Percentiles rank a stretch among this genome's conserved stretches.
phyloP scores from a whole-genome alignment of 2,329 filamentous ascomycete genomes.

The Xylogone sp. region DNA sequence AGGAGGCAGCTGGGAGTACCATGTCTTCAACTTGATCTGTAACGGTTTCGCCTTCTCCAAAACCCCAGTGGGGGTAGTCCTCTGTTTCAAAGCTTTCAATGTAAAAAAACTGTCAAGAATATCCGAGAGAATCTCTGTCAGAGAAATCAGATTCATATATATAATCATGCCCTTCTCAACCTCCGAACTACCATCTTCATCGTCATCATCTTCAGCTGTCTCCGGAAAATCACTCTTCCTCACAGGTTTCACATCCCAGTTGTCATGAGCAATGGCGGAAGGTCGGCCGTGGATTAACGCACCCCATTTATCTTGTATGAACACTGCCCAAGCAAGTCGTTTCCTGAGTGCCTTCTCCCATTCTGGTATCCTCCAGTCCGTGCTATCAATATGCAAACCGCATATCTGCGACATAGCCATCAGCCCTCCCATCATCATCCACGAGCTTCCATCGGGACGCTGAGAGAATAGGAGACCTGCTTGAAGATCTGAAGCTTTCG shows the following conservation, averaged over 20 bases:
- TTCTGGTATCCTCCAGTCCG: slow-evolving; percentile 56
- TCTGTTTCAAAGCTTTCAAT: slow-evolving; percentile 10
- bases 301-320: slow-evolving; percentile 63
- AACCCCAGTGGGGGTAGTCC: slow-evolving; percentile 22
- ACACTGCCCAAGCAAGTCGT: slow-evolving; percentile 62
- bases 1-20: slow-evolving; percentile 41
- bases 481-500: slow-evolving; percentile 51
- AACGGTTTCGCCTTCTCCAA: slow-evolving; percentile 44
- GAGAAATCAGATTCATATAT: slow-evolving; percentile 46
- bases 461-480: slow-evolving; percentile 51
- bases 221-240: slow-evolving; percentile 40
- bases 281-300: slow-evolving; percentile 56
- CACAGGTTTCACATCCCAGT: slow-evolving; percentile 50
- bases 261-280: slow-evolving; percentile 46
- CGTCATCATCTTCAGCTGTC: slow-evolving; percentile 19
- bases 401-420: slow-evolving; percentile 52
- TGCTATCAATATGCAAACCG: slow-evolving; percentile 58
- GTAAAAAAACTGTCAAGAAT: slow-evolving; percentile 47
- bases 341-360: slow-evolving; percentile 61
- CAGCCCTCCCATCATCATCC: slow-evolving; percentile 40
- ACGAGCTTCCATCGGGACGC: slow-evolving; percentile 25
- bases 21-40: slow-evolving; percentile 41
- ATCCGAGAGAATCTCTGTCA: slow-evolving; percentile 48
- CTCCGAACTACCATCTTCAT: slow-evolving; percentile 34
- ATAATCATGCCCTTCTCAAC: slow-evolving; percentile 41